Evolutionary conservation across 176 grass and related monocot genomes (phyloP).

Genomic region (Guadua angustifolia): DNA sequence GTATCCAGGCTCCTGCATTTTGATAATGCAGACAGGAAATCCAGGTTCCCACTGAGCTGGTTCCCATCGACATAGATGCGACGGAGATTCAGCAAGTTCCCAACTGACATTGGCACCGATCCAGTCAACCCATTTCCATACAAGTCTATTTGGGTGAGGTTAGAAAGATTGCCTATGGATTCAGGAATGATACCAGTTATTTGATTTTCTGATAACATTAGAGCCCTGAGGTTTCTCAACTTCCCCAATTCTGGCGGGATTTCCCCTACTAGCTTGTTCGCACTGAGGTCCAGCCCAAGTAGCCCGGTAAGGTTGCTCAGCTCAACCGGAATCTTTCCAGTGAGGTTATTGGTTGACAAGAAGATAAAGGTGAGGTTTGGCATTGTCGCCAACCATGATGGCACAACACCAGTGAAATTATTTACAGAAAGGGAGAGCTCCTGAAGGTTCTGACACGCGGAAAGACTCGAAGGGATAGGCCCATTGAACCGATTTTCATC

Average conservation of each 20-base stretch:
- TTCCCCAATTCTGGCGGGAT: slow-evolving; percentile 39
- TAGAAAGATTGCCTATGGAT: slow-evolving; percentile 39
- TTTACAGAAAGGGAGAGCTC: neutral
- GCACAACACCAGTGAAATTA: slow-evolving; percentile 42
- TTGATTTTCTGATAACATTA: slow-evolving; percentile 46
- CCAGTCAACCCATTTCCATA: slow-evolving; percentile 30
- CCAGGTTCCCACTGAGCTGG: slow-evolving; percentile 40
- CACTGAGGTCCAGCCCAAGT: slow-evolving; percentile 42
- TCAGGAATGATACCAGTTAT: slow-evolving; percentile 47
- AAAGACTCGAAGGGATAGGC: slow-evolving; percentile 39
- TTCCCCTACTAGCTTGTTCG: slow-evolving; percentile 42
- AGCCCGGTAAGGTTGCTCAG: slow-evolving; percentile 38
- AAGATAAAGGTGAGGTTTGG: neutral
- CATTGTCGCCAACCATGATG: slow-evolving; percentile 38
- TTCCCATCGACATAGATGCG: slow-evolving; percentile 11
- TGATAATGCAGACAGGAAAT: slow-evolving; percentile 40
- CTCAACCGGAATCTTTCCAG: slow-evolving; percentile 48
- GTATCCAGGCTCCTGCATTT: slow-evolving; percentile 27
- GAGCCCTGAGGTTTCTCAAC: slow-evolving; percentile 14
- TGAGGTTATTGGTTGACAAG: slow-evolving; percentile 45
- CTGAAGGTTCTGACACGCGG: slow-evolving; percentile 28
- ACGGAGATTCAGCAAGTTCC: slow-evolving; percentile 33
- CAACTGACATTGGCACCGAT: slow-evolving; percentile 42
- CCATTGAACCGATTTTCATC: slow-evolving; percentile 34
- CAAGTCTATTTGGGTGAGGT: neutral